These are phyloP conservation scores for Ligustrum vulgare DNA, from an alignment of 257 asterid species.

Conservation along the genomic window DNA sequence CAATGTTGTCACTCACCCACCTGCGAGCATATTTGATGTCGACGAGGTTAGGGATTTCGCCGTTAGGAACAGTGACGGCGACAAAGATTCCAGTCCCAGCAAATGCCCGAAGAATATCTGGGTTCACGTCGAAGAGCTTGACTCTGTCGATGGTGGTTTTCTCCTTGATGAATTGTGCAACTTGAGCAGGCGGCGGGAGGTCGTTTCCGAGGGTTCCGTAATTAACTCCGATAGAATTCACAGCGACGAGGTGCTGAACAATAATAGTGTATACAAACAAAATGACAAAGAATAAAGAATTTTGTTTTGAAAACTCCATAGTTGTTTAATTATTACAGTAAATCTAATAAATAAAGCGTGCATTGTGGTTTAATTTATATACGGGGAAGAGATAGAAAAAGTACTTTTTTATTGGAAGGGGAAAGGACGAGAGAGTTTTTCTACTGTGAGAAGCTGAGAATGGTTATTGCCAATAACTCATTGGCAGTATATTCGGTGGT, in stretches of 20 bases:
- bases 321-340: neutral
- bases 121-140: constrained; percentile 76
- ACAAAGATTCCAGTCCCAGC: constrained; percentile 66
- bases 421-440: neutral
- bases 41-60: constrained; percentile 64
- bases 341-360: neutral
- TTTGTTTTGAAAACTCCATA: constrained; percentile 3
- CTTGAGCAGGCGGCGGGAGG: constrained; percentile 75
- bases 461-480: too few relatives aligned
- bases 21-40: constrained; percentile 43
- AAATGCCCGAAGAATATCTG: constrained; percentile 79
- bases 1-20: constrained; percentile 52
- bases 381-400: neutral
- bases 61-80: constrained; percentile 81
- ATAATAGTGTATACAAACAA: constrained; percentile 30
- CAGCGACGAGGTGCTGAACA: constrained; percentile 32
- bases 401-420: neutral
- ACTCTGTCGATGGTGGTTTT: constrained; percentile 73
- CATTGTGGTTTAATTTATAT: too few relatives aligned
- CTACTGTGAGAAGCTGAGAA: neutral
- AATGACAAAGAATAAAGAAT: constrained; percentile 18
- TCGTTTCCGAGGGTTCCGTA: constrained; percentile 90
- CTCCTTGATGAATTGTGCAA: constrained; percentile 67
- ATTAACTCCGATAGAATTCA: constrained; percentile 73
- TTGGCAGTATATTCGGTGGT: neutral